Evolutionary conservation across 2,329 filamentous ascomycete genomes (phyloP).

Genomic region (Eutypa lata): DNA sequence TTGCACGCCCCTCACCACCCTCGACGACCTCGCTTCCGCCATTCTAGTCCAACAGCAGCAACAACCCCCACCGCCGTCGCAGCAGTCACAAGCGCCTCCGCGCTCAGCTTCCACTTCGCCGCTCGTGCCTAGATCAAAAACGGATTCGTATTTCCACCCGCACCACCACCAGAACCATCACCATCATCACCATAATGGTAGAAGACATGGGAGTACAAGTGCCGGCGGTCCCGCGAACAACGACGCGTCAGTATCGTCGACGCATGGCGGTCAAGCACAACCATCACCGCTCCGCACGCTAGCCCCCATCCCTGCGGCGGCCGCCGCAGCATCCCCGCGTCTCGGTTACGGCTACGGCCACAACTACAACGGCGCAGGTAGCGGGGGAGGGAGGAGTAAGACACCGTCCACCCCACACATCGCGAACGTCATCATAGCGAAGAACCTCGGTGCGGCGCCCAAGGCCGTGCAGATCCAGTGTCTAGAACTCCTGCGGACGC

Average conservation of each 20-base stretch:
- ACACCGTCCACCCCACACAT: slow-evolving; percentile 38
- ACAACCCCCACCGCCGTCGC: slow-evolving; percentile 28
- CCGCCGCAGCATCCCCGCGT: background rate
- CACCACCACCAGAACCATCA: background rate
- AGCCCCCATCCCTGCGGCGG: slow-evolving; percentile 1
- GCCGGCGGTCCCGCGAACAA: slow-evolving; percentile 10
- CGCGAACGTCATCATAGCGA: slow-evolving; percentile 79
- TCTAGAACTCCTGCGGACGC: slow-evolving; percentile 73
- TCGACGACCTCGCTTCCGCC: slow-evolving; percentile 75
- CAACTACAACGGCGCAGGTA: slow-evolving; percentile 2
- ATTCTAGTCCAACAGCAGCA: slow-evolving; percentile 39
- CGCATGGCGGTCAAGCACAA: background rate
- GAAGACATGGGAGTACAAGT: slow-evolving; percentile 1
- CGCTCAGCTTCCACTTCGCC: slow-evolving; percentile 14
- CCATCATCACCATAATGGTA: slow-evolving; percentile 3
- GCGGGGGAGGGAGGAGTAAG: background rate
- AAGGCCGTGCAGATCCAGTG: slow-evolving; percentile 79
- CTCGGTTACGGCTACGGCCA: background rate
- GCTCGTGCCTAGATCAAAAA: slow-evolving; percentile 14
- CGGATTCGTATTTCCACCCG: slow-evolving; percentile 14
- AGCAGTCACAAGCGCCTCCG: slow-evolving; percentile 23
- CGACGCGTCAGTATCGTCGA: slow-evolving; percentile 19
- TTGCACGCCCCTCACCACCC: slow-evolving; percentile 68
- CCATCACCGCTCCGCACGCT: background rate
- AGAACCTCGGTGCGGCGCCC: slow-evolving; percentile 72